Evolutionary conservation across 2,329 filamentous ascomycete species (phyloP).

Genomic region (Curvularia spicifera): DNA sequence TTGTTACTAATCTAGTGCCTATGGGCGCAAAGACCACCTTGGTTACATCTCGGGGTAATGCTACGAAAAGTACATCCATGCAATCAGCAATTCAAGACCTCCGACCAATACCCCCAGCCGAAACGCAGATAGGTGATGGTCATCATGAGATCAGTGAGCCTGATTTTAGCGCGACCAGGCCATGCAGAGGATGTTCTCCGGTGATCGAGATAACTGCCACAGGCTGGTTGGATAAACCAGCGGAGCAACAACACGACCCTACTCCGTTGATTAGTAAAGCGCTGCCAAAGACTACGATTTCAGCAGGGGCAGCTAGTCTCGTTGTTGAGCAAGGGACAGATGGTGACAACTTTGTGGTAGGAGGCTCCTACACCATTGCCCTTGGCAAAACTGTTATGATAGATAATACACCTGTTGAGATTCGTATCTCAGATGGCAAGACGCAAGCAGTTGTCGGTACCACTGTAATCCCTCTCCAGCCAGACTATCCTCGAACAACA

Average conservation of each 20-base stretch:
- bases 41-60: constrained; percentile 9
- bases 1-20: constrained; percentile 10
- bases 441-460: constrained; percentile 35
- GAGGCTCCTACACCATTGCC: constrained; percentile 28
- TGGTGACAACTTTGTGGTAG: constrained; percentile 26
- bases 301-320: constrained; percentile 25
- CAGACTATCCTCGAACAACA: constrained; percentile 22
- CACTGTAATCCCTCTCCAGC: constrained; percentile 21
- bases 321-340: constrained; percentile 24
- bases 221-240: constrained; percentile 31
- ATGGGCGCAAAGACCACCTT: constrained; percentile 7
- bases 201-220: constrained; percentile 36
- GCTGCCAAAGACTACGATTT: constrained; percentile 21
- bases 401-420: constrained; percentile 33
- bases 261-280: constrained; percentile 7
- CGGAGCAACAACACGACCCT: constrained; percentile 29
- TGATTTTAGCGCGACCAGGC: constrained; percentile 34
- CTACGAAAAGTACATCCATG: constrained; percentile 19
- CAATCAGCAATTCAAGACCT: constrained; percentile 34
- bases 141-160: constrained; percentile 43
- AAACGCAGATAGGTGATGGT: constrained; percentile 34
- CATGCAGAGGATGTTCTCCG: constrained; percentile 38
- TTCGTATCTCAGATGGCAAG: constrained; percentile 31
- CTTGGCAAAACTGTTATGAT: constrained; percentile 32
- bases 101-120: constrained; percentile 32